Base-by-base conservation (phyloP, 169 alveolate species). In the Cryptosporidium sp. region DNA sequence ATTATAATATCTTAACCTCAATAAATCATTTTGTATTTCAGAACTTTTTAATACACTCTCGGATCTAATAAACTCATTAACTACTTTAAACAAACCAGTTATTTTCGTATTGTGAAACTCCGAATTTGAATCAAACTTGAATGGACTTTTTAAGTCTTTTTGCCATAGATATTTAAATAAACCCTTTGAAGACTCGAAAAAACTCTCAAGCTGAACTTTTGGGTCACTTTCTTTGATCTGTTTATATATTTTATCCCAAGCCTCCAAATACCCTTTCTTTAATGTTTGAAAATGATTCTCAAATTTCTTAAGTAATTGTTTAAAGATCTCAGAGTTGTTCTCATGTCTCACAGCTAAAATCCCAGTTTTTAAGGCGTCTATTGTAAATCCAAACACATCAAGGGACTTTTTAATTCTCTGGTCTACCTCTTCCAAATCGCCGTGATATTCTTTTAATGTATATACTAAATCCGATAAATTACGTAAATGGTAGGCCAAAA, bases 1-100 rank as follows among this genome's bases (percentile, higher is more conserved):
- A 52, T 80, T 80, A 80, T 43, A 80, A 35, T 80, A 41, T 8
- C 89, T 59, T 8, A 80, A 21, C 21, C 41, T 62, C 8, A 61
- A 43, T 26, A 80, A 4, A 16, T 0, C 39, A 65, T 37, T 29
- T 10, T 80, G 68, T 10, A 80, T 29, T 23, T 16, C 68, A 26
- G 62, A 31, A 35, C 2, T 29, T 12, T 33, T 59, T 3, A 8
- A 31, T n/a, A 58, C 14, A 7, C 16, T 23, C 41, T 73, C 61
- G 7, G 86, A 73, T 10, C 35, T 58, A 7, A 73, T 48, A 73
- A 51, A 73, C 3, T n/a, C n/a, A 14, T n/a, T 16, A 31, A 73
- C 51, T 21, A 10, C 55, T 35, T 33, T 73, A 73, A 73, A 73
- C 43, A 73, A 41, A 4, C 48, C 71, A 29, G n/a, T 12, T 31